These are phyloP conservation scores for Henckelia pumila DNA, from an alignment of 257 asterid species.

Conservation along the genomic window DNA sequence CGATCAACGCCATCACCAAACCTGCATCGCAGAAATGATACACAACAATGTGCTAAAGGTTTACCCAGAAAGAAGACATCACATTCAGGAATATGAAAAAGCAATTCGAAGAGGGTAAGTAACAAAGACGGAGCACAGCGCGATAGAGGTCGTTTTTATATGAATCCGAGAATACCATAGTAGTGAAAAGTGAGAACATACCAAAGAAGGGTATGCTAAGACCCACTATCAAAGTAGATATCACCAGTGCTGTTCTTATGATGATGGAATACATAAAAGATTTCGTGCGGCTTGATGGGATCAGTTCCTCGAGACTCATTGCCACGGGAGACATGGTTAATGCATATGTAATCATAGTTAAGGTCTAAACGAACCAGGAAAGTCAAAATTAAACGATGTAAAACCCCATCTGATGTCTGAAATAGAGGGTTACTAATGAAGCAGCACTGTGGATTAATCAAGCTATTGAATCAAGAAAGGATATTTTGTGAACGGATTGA, in stretches of 20 bases:
- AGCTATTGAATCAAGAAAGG: slow-evolving; percentile 39
- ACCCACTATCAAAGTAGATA: slow-evolving; percentile 75
- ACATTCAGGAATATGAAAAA: neutral
- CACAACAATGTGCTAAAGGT: neutral
- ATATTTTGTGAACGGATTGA: slow-evolving; percentile 96
- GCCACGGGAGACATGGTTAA: slow-evolving; percentile 92
- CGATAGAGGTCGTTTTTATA: no score
- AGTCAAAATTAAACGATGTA: neutral
- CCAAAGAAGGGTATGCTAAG: slow-evolving; percentile 84
- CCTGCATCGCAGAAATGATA: slow-evolving; percentile 35
- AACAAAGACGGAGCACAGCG: neutral
- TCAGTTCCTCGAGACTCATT: slow-evolving; percentile 85
- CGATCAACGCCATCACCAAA: slow-evolving; percentile 83
- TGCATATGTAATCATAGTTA: slow-evolving; percentile 64
- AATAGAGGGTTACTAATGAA: neutral
- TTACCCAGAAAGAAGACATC: neutral
- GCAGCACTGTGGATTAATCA: neutral
- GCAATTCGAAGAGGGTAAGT: neutral
- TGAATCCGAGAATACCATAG: no score
- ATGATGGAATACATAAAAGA: slow-evolving; percentile 57
- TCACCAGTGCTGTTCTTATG: slow-evolving; percentile 69
- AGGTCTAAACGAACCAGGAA: slow-evolving; percentile 27
- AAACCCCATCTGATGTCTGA: neutral
- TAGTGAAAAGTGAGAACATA: slow-evolving; percentile 25
- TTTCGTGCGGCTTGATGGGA: slow-evolving; percentile 56